Conservation (phyloP, 352 stramenopile genomes). For the Globisporangium solare region DNA sequence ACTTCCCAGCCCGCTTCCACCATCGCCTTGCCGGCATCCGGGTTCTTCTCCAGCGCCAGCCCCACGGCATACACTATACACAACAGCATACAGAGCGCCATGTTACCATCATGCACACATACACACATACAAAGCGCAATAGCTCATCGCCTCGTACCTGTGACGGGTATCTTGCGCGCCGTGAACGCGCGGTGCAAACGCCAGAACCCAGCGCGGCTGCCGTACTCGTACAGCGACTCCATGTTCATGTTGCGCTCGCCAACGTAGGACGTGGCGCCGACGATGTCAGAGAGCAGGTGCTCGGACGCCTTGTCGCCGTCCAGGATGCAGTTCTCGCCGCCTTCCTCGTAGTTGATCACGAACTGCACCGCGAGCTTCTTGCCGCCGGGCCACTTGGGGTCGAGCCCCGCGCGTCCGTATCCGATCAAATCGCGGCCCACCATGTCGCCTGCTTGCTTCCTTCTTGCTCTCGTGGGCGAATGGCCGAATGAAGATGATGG, state of each 20-base stretch:
- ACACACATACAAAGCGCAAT: no score
- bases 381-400: slow-evolving; percentile 75
- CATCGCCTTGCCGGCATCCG: slow-evolving; percentile 86
- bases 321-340: slow-evolving; percentile 91
- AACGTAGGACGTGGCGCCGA: slow-evolving; percentile 68
- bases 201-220: slow-evolving; percentile 93
- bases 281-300: slow-evolving; percentile 92
- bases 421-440: slow-evolving; percentile 77
- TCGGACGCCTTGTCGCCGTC: slow-evolving; percentile 88
- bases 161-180: slow-evolving; percentile 83
- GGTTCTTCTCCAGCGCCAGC: slow-evolving; percentile 94
- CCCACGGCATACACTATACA: slow-evolving; percentile 89
- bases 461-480: background rate
- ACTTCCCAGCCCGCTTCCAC: slow-evolving; percentile 92
- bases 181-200: slow-evolving; percentile 91
- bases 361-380: slow-evolving; percentile 92
- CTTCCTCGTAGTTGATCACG: slow-evolving; percentile 97
- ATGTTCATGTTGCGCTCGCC: slow-evolving; percentile 89
- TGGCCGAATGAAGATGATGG: background rate
- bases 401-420: slow-evolving; percentile 71
- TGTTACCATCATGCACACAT: background rate
- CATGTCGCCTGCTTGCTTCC: slow-evolving; percentile 1
- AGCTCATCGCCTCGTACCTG: slow-evolving; percentile 28
- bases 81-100: background rate
- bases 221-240: slow-evolving; percentile 96